phyloP scores from a whole-genome alignment of 2,329 filamentous ascomycete genomes.

The Parascedosporium putredinis region DNA sequence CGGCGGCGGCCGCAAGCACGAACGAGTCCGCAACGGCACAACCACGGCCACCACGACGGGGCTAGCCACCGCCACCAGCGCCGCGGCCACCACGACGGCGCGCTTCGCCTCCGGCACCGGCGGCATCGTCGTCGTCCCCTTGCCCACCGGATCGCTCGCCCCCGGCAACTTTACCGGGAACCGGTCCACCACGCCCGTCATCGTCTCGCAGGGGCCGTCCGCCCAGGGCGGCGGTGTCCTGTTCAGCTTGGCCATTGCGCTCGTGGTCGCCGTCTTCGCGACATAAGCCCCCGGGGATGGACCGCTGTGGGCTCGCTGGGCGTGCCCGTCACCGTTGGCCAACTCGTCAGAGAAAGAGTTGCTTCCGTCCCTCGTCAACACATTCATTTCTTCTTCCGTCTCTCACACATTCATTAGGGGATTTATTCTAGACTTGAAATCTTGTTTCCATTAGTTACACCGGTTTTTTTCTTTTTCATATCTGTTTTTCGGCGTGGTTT shows the following conservation, averaged over 20 bases:
- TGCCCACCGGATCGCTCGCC: no score
- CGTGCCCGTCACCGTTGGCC: not conserved
- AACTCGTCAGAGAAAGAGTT: not conserved
- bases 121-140: no score
- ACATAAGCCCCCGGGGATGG: not conserved
- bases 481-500: not conserved
- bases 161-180: not conserved
- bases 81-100: not conserved
- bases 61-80: not conserved
- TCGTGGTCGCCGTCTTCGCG: not conserved
- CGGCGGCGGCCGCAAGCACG: not conserved
- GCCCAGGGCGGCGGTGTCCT: not conserved
- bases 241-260: not conserved
- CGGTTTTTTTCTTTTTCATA: no score
- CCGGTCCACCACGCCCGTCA: not conserved
- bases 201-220: not conserved
- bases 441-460: no score
- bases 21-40: not conserved
- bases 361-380: not conserved
- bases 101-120: not conserved
- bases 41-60: not conserved
- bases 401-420: not conserved
- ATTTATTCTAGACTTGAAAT: no score
- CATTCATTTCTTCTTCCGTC: not conserved
- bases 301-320: not conserved